Evolutionary conservation across 106 monocot genomes (phyloP).

Genomic region (Allium fistulosum): DNA sequence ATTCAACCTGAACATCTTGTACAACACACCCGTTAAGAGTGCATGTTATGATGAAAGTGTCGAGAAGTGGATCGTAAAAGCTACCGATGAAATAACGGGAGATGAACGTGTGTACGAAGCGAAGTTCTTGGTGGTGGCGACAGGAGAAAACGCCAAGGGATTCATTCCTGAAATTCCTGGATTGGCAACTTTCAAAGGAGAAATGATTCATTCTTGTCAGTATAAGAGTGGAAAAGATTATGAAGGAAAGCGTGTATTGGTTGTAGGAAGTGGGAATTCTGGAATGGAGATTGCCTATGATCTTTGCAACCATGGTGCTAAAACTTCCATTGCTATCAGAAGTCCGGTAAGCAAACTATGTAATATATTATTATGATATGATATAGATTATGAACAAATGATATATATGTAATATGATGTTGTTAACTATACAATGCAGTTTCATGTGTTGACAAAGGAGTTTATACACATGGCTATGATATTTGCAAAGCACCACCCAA

Average conservation of each 20-base stretch:
- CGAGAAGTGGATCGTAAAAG: background rate
- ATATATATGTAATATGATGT: too few relatives aligned
- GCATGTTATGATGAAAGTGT: background rate
- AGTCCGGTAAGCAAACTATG: slow-evolving; percentile 10
- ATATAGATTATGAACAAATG: too few relatives aligned
- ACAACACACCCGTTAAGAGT: background rate
- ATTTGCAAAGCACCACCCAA: slow-evolving; percentile 16
- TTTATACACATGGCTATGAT: slow-evolving; percentile 39
- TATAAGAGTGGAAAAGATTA: slow-evolving; percentile 9
- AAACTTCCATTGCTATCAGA: slow-evolving; percentile 8
- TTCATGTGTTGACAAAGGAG: slow-evolving; percentile 34
- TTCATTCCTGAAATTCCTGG: slow-evolving; percentile 13
- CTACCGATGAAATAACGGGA: background rate
- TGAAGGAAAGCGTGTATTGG: slow-evolving; percentile 3
- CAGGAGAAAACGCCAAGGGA: slow-evolving; percentile 14
- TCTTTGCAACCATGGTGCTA: slow-evolving; percentile 11
- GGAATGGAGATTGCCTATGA: slow-evolving; percentile 31
- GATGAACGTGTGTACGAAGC: background rate
- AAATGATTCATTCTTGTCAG: slow-evolving; percentile 7
- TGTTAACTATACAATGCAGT: slow-evolving; percentile 3
- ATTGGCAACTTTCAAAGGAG: slow-evolving; percentile 8
- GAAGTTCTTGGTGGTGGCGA: slow-evolving; percentile 20
- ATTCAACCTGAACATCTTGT: background rate
- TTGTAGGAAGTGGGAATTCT: slow-evolving; percentile 22
- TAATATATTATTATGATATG: too few relatives aligned